phyloP scores from a whole-genome alignment of 148 eudicot species.

The Rhododendron ferrugineum region DNA sequence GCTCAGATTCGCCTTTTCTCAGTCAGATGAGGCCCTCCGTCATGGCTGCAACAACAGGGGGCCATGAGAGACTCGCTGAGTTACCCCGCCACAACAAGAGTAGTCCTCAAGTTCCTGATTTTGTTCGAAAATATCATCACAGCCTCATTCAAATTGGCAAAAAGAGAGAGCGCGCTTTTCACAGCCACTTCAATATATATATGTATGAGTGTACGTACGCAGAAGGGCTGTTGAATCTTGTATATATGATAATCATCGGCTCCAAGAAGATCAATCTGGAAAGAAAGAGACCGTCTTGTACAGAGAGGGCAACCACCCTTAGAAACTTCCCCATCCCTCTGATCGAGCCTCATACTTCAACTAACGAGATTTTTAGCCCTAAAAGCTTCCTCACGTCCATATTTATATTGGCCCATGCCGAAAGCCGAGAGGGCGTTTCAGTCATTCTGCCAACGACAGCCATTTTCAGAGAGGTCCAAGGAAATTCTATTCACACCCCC shows the following conservation, averaged over 20 bases:
- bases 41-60: slow-evolving; percentile 24
- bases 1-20: slow-evolving; percentile 29
- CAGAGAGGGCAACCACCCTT: slow-evolving; percentile 20
- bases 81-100: slow-evolving; percentile 18
- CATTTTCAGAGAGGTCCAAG: background rate
- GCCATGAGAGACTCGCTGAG: slow-evolving; percentile 7
- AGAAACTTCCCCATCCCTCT: slow-evolving; percentile 9
- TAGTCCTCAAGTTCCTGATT: background rate
- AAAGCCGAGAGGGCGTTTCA: background rate
- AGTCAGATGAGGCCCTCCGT: background rate
- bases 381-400: background rate
- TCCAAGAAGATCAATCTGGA: background rate
- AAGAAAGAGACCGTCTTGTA: background rate
- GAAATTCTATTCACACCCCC: background rate
- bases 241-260: slow-evolving; percentile 11
- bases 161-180: background rate
- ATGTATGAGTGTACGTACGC: background rate
- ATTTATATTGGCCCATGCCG: background rate
- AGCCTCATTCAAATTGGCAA: background rate
- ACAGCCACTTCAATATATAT: background rate
- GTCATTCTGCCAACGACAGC: background rate
- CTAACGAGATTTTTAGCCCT: slow-evolving; percentile 11
- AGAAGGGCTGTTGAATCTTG: slow-evolving; percentile 16
- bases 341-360: slow-evolving; percentile 18
- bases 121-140: slow-evolving; percentile 11